Percentiles rank a stretch among this genome's conserved stretches.
Evolutionary conservation across 345 rosid genomes (phyloP).

Genomic region (thale cress (Arabidopsis thaliana)): DNA sequence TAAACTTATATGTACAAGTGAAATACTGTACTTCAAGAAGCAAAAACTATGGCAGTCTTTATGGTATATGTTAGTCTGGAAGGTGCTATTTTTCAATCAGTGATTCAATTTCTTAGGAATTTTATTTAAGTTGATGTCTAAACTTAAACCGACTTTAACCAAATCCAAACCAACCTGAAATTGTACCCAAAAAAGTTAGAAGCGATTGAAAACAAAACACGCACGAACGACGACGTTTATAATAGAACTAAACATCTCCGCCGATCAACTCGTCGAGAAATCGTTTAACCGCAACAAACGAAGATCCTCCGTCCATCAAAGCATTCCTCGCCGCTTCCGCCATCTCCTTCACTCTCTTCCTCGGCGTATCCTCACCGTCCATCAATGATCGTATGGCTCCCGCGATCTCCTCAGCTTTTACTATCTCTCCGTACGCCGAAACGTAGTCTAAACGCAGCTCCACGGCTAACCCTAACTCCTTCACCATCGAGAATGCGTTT

Average conservation of each 20-base stretch:
- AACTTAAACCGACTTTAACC: too few species aligned
- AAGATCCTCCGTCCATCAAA: constrained; percentile 48
- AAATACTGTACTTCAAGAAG: background rate
- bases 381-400: constrained; percentile 43
- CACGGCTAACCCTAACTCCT: constrained; percentile 49
- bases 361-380: constrained; percentile 38
- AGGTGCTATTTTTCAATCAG: too few species aligned
- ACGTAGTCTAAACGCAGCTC: constrained; percentile 52
- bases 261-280: constrained; percentile 45
- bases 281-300: constrained; percentile 41
- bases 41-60: background rate
- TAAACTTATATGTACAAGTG: background rate
- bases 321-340: constrained; percentile 40
- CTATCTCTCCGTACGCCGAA: constrained; percentile 29
- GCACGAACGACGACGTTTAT: background rate
- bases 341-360: constrained; percentile 48
- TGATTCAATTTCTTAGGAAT: background rate
- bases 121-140: too few species aligned
- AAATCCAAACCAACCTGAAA: too few species aligned
- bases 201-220: too few species aligned
- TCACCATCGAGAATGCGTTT: constrained; percentile 56
- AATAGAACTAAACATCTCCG: background rate
- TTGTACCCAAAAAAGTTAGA: too few species aligned
- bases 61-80: background rate
- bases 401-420: constrained; percentile 51